phyloP scores from a whole-genome alignment of 768 basidiomycete species.

The Tephrocybe sp. region DNA sequence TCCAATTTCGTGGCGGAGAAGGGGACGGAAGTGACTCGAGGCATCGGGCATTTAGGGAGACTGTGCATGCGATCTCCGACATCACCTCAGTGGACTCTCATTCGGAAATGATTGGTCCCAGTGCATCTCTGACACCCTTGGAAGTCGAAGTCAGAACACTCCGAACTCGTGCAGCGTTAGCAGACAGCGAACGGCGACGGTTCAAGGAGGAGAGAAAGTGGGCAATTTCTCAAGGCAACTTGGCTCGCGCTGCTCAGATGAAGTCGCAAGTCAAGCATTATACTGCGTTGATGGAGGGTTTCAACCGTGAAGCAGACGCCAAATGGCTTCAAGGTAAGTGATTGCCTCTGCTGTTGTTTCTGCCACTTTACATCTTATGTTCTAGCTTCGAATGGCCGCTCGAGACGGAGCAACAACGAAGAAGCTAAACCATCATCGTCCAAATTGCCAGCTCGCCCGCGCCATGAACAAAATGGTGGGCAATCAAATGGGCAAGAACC shows the following conservation, averaged over 20 bases:
- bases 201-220: constrained; percentile 87
- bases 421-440: constrained; percentile 21
- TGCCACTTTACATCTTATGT: background rate
- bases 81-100: constrained; percentile 70
- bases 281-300: constrained; percentile 76
- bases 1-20: constrained; percentile 46
- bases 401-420: constrained; percentile 21
- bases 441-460: constrained; percentile 17
- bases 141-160: constrained; percentile 76
- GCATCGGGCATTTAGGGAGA: constrained; percentile 22
- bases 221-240: constrained; percentile 78
- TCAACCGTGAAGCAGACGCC: constrained; percentile 72
- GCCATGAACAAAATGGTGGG: constrained; percentile 13
- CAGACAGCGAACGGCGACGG: constrained; percentile 78
- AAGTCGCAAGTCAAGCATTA: constrained; percentile 84
- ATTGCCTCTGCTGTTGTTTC: background rate
- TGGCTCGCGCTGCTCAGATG: constrained; percentile 72
- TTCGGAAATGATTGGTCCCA: constrained; percentile 62
- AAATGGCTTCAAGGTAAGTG: constrained; percentile 61
- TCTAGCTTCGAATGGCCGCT: constrained; percentile 15
- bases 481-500: constrained; percentile 11
- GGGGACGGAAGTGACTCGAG: constrained; percentile 30
- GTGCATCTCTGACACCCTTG: constrained; percentile 54
- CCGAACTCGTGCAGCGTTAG: constrained; percentile 73
- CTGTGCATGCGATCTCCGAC: constrained; percentile 40